phyloP scores from a whole-genome alignment of 2,329 filamentous ascomycete species.

The Diaporthe sp. region DNA sequence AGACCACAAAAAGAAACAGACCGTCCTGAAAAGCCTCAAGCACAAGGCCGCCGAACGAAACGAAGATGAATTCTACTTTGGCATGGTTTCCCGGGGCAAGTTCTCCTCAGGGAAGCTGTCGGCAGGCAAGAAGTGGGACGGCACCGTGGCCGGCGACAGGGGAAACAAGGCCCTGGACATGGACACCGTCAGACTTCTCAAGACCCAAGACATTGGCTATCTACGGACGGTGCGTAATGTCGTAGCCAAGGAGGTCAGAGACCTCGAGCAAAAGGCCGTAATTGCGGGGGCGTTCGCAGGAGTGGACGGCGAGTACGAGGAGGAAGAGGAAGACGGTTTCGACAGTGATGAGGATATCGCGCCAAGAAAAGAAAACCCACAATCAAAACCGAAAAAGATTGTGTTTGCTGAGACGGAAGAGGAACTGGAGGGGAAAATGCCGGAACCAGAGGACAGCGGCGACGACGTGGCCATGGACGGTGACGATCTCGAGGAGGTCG shows the following conservation, averaged over 20 bases:
- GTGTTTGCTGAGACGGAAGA: constrained; percentile 58
- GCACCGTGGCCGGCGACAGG: constrained; percentile 67
- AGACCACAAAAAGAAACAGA: constrained; percentile 75
- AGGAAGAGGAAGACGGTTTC: constrained; percentile 45
- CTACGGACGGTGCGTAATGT: constrained; percentile 71
- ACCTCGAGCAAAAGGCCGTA: constrained; percentile 64
- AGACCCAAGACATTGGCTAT: constrained; percentile 76
- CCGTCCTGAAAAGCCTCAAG: constrained; percentile 66
- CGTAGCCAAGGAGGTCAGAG: constrained; percentile 65
- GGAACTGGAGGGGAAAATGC: constrained; percentile 40
- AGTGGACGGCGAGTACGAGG: constrained; percentile 42
- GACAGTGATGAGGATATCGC: constrained; percentile 42
- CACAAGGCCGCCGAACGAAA: constrained; percentile 73
- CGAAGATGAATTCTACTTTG: constrained; percentile 79
- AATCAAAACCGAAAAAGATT: constrained; percentile 55
- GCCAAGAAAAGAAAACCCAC: constrained; percentile 36
- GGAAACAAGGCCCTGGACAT: constrained; percentile 65
- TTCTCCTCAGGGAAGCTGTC: constrained; percentile 59
- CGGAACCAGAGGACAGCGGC: constrained; percentile 43
- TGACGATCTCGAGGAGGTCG: constrained; percentile 38
- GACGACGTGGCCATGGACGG: constrained; percentile 45
- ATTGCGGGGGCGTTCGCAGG: constrained; percentile 50
- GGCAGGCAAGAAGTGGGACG: constrained; percentile 62
- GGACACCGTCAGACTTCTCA: constrained; percentile 70
- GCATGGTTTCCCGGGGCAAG: constrained; percentile 72